phyloP scores from a whole-genome alignment of 192 early-diverging fungal species.

The Dissophora ornata region DNA sequence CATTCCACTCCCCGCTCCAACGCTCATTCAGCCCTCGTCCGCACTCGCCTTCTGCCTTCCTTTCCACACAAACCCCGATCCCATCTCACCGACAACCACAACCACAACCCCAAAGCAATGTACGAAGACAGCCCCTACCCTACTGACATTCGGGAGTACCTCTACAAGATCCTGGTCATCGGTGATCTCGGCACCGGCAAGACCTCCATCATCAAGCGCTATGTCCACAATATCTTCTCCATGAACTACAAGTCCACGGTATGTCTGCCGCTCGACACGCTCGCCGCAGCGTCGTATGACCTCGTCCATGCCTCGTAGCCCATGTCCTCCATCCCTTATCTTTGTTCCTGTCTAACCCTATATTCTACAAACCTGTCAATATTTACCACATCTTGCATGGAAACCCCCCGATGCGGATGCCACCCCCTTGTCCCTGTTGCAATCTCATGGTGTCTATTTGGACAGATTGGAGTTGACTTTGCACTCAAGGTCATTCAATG shows the following conservation, averaged over 20 bases:
- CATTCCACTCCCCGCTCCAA: background rate
- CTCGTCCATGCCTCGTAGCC: too few relatives aligned
- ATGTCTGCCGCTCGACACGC: too few relatives aligned
- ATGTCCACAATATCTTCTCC: slow-evolving; percentile 69
- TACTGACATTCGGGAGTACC: slow-evolving; percentile 62
- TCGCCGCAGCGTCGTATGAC: too few relatives aligned
- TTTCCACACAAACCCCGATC: background rate
- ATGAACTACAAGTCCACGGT: slow-evolving; percentile 69
- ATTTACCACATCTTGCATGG: too few relatives aligned
- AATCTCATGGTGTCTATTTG: background rate
- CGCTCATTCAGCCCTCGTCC: too few relatives aligned
- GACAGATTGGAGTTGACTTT: slow-evolving; percentile 73
- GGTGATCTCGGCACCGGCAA: slow-evolving; percentile 71
- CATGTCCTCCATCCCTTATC: too few relatives aligned
- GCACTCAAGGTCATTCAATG: slow-evolving; percentile 69
- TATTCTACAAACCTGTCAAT: background rate
- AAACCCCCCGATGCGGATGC: too few relatives aligned
- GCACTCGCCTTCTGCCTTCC: background rate
- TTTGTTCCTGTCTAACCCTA: background rate
- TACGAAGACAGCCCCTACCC: slow-evolving; percentile 41
- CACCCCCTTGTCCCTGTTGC: too few relatives aligned
- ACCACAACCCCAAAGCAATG: slow-evolving; percentile 5
- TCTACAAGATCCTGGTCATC: slow-evolving; percentile 72
- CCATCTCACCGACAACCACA: background rate
- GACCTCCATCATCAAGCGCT: slow-evolving; percentile 70